Evolutionary conservation across 768 basidiomycete species (phyloP).

Genomic region (Brasilioporus rufonigricans): DNA sequence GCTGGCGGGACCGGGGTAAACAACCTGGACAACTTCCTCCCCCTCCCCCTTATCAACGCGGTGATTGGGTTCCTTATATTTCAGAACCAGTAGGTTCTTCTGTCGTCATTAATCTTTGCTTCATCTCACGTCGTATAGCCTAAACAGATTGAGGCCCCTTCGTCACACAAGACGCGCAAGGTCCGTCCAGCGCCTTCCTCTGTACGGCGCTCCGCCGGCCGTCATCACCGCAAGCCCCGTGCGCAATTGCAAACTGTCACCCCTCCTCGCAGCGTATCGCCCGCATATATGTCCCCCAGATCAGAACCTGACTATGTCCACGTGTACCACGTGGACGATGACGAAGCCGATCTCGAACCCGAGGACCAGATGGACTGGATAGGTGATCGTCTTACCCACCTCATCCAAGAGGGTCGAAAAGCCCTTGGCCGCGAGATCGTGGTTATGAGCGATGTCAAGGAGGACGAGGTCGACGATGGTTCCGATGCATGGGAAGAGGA

Average conservation of each 20-base stretch:
- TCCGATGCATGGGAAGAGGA: constrained; percentile 76
- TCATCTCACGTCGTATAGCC: constrained; percentile 19
- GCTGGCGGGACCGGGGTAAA: constrained; percentile 80
- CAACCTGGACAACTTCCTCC: constrained; percentile 41
- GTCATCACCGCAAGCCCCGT: constrained; percentile 37
- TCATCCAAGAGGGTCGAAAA: constrained; percentile 78
- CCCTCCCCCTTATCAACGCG: constrained; percentile 67
- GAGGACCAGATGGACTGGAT: constrained; percentile 82
- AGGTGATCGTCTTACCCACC: constrained; percentile 59
- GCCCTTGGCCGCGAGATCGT: constrained; percentile 79
- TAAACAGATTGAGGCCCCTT: constrained; percentile 34
- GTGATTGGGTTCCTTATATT: constrained; percentile 49
- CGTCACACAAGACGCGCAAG: constrained; percentile 40
- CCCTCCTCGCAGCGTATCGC: constrained; percentile 28
- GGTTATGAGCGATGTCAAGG: constrained; percentile 67
- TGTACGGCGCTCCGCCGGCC: constrained; percentile 34
- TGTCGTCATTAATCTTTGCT: not conserved
- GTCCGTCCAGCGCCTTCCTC: constrained; percentile 32
- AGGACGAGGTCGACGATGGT: constrained; percentile 78
- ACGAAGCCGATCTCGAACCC: constrained; percentile 35
- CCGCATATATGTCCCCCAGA: constrained; percentile 29
- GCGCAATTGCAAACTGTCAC: constrained; percentile 22
- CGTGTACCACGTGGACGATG: constrained; percentile 31
- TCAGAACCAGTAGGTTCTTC: constrained; percentile 33
- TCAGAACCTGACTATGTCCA: constrained; percentile 45